These are phyloP conservation scores for Clonostachys byssicola DNA, from an alignment of 2,329 filamentous ascomycete genomes.

Conservation along the genomic window DNA sequence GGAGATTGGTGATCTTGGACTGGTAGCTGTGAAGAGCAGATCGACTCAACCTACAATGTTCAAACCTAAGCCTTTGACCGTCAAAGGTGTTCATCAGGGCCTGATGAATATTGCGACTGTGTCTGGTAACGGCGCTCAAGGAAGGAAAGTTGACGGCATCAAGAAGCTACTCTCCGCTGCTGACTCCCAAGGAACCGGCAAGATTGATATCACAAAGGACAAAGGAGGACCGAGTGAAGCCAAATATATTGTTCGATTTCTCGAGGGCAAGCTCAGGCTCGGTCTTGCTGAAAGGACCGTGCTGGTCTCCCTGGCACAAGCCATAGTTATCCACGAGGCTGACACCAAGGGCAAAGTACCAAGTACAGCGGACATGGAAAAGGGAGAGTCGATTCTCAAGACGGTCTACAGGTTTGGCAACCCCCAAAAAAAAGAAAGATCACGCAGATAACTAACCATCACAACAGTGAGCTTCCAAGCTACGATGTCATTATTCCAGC, in stretches of 20 bases:
- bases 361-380: constrained; percentile 70
- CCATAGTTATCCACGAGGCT: constrained; percentile 79
- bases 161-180: constrained; percentile 94
- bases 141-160: constrained; percentile 87
- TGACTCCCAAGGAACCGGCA: constrained; percentile 68
- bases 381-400: constrained; percentile 84
- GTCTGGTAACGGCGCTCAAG: constrained; percentile 82
- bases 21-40: constrained; percentile 93
- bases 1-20: constrained; percentile 90
- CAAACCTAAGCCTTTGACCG: constrained; percentile 86
- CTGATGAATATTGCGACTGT: constrained; percentile 85
- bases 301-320: constrained; percentile 84
- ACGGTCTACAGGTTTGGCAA: constrained; percentile 74
- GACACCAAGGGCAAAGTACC: constrained; percentile 66
- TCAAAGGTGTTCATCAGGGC: constrained; percentile 82
- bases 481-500: constrained; percentile 94
- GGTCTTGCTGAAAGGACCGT: constrained; percentile 91
- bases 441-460: constrained; percentile 20
- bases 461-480: constrained; percentile 78
- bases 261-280: constrained; percentile 90
- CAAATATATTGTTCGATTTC: constrained; percentile 87
- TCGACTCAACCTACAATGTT: constrained; percentile 98
- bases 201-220: constrained; percentile 86
- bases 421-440: background rate
- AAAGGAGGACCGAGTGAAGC: constrained; percentile 94